Evolutionary conservation across 495 filamentous ascomycete genomes (phyloP).

Genomic region (Barbatosphaeria neglecta): DNA sequence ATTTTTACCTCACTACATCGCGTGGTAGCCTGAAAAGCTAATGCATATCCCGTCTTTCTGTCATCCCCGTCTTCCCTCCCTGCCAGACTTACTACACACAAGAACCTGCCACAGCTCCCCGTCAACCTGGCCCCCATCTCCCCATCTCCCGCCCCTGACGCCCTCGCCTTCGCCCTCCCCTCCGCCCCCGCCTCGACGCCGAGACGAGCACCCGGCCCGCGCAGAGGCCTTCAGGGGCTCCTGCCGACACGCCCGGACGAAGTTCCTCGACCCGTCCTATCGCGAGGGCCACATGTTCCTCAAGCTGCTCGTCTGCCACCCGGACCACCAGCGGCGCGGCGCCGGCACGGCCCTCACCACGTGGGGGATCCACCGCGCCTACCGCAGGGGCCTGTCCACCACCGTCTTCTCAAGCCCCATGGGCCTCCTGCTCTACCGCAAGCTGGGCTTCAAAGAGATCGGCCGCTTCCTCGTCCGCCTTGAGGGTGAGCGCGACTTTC

Average conservation of each 20-base stretch:
- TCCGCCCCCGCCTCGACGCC: constrained; percentile 6
- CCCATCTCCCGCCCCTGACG: not conserved
- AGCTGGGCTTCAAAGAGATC: constrained; percentile 16
- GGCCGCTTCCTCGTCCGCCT: constrained; percentile 13
- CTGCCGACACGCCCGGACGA: constrained; percentile 4
- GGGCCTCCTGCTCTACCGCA: constrained; percentile 12
- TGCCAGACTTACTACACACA: too few relatives aligned
- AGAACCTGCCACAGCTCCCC: too few relatives aligned
- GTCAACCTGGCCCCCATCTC: too few relatives aligned
- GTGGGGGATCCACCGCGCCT: constrained; percentile 33
- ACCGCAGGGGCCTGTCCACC: constrained; percentile 5
- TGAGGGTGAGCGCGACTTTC: constrained; percentile 12
- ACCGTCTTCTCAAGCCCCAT: constrained; percentile 19
- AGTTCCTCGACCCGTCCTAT: constrained; percentile 11
- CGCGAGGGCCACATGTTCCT: constrained; percentile 21
- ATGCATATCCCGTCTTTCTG: too few relatives aligned
- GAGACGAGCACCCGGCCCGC: constrained; percentile 8
- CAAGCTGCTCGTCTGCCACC: constrained; percentile 38
- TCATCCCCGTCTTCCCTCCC: too few relatives aligned
- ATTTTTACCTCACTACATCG: too few relatives aligned
- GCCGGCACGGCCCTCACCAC: constrained; percentile 37
- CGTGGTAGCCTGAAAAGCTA: too few relatives aligned
- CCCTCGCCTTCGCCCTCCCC: not conserved
- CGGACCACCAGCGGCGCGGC: constrained; percentile 33
- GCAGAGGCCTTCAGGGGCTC: constrained; percentile 9